phyloP scores from a whole-genome alignment of 2,329 filamentous ascomycete genomes.

The Berkeleyomyces basicola region DNA sequence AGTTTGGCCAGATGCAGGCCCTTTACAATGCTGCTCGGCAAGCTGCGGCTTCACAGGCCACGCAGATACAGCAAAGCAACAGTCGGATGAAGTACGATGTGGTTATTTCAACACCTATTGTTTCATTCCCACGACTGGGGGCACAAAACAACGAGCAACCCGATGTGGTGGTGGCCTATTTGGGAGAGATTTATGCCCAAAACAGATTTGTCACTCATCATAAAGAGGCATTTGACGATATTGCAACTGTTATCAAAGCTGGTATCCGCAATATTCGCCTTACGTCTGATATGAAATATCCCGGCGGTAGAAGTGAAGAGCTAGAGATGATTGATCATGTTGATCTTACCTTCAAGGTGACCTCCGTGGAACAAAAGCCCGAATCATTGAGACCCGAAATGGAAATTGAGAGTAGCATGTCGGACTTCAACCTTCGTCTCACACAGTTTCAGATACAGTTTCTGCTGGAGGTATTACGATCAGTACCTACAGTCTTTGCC shows the following conservation, averaged over 20 bases:
- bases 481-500: conserved; percentile 75
- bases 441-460: conserved; percentile 88
- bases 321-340: conserved; percentile 95
- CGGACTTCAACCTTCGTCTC: conserved; percentile 75
- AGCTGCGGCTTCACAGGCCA: conserved; percentile 85
- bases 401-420: conserved; percentile 83
- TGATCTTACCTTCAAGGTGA: conserved; percentile 82
- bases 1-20: conserved; percentile 99
- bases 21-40: conserved; percentile 95
- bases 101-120: conserved; percentile 82
- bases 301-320: conserved; percentile 56
- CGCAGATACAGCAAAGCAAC: conserved; percentile 77
- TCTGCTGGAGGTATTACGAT: conserved; percentile 68
- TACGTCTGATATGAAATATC: conserved; percentile 77
- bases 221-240: conserved; percentile 40
- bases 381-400: conserved; percentile 71
- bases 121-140: conserved; percentile 77
- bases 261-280: conserved; percentile 85
- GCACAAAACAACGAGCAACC: conserved; percentile 51
- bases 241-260: conserved; percentile 77
- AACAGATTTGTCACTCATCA: conserved; percentile 50
- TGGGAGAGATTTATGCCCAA: conserved; percentile 93
- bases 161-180: conserved; percentile 77
- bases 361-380: conserved; percentile 70
- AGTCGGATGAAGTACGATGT: conserved; percentile 90